Conservation (phyloP, 2,329 filamentous ascomycete genomes). For the Diaporthe sp. region DNA sequence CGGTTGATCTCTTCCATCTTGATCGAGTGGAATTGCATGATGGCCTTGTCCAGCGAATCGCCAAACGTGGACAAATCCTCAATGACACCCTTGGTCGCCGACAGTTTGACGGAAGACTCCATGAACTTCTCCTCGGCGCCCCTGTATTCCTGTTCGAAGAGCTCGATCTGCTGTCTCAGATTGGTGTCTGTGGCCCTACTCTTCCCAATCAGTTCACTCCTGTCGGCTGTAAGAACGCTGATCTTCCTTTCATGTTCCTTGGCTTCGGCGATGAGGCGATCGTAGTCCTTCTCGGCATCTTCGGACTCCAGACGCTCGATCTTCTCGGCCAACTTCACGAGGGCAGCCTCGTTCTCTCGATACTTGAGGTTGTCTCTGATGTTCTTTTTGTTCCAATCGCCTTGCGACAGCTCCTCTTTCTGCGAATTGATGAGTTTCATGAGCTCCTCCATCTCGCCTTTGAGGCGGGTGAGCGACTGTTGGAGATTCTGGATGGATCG, state of each 20-base stretch:
- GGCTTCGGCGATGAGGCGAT: constrained; percentile 79
- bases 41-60: constrained; percentile 90
- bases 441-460: constrained; percentile 76
- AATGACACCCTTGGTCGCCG: constrained; percentile 91
- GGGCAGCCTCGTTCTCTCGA: constrained; percentile 77
- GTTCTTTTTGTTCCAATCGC: constrained; percentile 85
- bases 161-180: constrained; percentile 76
- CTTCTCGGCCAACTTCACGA: constrained; percentile 76
- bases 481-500: constrained; percentile 78
- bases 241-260: constrained; percentile 74
- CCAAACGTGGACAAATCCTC: constrained; percentile 89
- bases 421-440: constrained; percentile 81
- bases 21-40: constrained; percentile 95
- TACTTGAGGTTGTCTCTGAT: constrained; percentile 92
- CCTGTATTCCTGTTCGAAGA: constrained; percentile 90
- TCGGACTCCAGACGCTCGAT: constrained; percentile 82
- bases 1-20: constrained; percentile 99
- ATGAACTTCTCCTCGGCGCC: constrained; percentile 85
- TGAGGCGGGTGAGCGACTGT: constrained; percentile 72
- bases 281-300: constrained; percentile 86
- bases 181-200: constrained; percentile 90
- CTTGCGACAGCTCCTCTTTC: constrained; percentile 81
- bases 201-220: constrained; percentile 79
- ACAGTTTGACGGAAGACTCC: constrained; percentile 88
- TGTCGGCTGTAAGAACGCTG: constrained; percentile 78